A percentile compares a stretch with the other conserved stretches of the same genome.
Conservation (phyloP, 1,284 basidiomycete species). For the Meira nashicola region DNA sequence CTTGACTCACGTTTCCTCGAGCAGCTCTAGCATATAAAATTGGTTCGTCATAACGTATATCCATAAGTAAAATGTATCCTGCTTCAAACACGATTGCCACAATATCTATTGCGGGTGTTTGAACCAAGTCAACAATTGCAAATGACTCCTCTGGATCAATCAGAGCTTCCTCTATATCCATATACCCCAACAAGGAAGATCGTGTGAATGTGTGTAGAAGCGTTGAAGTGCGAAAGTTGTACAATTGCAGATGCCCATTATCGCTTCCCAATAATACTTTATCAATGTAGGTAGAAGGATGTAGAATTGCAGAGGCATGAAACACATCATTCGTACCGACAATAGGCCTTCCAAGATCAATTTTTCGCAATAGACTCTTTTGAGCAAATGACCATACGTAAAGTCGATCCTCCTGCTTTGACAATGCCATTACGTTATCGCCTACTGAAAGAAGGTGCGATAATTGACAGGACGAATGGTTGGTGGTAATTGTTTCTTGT, state of each 20-base stretch:
- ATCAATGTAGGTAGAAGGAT: slow-evolving; percentile 95
- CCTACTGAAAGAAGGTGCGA: slow-evolving; percentile 41
- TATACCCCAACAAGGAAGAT: slow-evolving; percentile 16
- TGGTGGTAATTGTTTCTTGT: not conserved
- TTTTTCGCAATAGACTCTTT: slow-evolving; percentile 20
- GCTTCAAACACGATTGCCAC: slow-evolving; percentile 83
- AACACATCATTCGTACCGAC: slow-evolving; percentile 56
- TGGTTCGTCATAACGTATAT: slow-evolving; percentile 81
- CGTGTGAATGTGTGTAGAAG: slow-evolving; percentile 56
- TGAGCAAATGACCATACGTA: slow-evolving; percentile 66
- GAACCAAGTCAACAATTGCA: slow-evolving; percentile 60
- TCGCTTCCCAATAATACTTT: slow-evolving; percentile 82
- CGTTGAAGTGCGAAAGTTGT: slow-evolving; percentile 70
- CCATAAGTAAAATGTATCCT: slow-evolving; percentile 81
- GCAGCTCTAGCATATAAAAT: slow-evolving; percentile 53
- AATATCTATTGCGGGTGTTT: slow-evolving; percentile 93
- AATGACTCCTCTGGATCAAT: slow-evolving; percentile 11
- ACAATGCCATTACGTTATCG: slow-evolving; percentile 52
- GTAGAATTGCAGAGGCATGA: slow-evolving; percentile 74
- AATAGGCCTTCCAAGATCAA: slow-evolving; percentile 21
- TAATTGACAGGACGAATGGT: not conserved
- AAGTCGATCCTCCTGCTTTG: slow-evolving; percentile 73
- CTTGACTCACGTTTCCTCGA: slow-evolving; percentile 65
- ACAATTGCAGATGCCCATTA: slow-evolving; percentile 81
- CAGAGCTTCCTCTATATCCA: not conserved